Conservation (phyloP, 352 stramenopile species). For the Phytophthora constricta region DNA sequence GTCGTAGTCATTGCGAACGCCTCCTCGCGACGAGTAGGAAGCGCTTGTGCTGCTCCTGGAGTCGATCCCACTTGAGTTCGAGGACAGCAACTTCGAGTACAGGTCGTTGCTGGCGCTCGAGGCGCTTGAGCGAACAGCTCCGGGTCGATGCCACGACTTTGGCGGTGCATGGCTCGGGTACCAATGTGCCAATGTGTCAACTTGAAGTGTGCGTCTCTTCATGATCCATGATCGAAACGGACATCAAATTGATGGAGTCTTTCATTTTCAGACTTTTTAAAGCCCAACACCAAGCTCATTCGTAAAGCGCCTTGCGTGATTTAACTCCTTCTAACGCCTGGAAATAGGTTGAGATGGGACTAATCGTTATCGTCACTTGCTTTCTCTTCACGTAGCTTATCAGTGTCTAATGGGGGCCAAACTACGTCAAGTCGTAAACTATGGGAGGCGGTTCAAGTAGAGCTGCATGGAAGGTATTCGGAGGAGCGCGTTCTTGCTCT, state of each 20-base stretch:
- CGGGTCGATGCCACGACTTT: constrained; percentile 43
- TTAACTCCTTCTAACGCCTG: too few relatives aligned
- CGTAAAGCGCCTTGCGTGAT: too few relatives aligned
- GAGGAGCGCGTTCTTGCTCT: constrained; percentile 9
- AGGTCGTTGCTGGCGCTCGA: constrained; percentile 8
- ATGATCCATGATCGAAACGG: constrained; percentile 30
- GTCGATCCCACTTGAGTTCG: constrained; percentile 1
- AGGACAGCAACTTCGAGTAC: constrained; percentile 17
- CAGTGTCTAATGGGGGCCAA: too few relatives aligned
- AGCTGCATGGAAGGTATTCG: constrained; percentile 31
- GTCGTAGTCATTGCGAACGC: constrained; percentile 20
- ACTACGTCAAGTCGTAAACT: too few relatives aligned
- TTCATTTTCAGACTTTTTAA: too few relatives aligned
- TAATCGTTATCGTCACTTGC: background rate
- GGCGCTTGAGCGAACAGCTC: constrained; percentile 62
- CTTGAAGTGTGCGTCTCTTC: constrained; percentile 23
- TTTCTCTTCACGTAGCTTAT: background rate
- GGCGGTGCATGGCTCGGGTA: constrained; percentile 40
- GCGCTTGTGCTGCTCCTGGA: background rate
- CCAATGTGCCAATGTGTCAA: background rate
- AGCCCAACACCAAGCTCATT: too few relatives aligned
- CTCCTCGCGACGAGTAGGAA: constrained; percentile 8
- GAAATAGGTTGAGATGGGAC: too few relatives aligned
- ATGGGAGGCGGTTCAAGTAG: constrained; percentile 29
- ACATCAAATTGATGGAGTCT: constrained; percentile 2